A percentile compares a stretch with the other conserved stretches of the same genome.
Conservation (phyloP, 2,329 filamentous ascomycete genomes). For the Truncatella angustata region DNA sequence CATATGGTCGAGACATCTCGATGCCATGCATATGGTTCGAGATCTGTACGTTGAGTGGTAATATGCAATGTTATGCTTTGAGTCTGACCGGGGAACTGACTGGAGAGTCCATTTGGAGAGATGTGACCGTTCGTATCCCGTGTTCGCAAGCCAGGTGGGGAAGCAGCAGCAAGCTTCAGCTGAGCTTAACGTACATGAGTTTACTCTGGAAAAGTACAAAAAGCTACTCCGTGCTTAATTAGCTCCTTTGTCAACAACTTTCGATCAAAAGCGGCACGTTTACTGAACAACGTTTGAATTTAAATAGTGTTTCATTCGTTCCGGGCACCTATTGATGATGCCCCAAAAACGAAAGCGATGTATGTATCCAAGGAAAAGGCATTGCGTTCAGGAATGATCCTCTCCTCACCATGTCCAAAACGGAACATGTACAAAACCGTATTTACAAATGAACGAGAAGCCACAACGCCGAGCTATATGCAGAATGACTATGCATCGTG, state of each 20-base stretch:
- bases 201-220: no score
- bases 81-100: no score
- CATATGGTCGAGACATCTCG: not conserved
- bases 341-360: not conserved
- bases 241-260: no score
- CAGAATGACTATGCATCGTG: constrained; percentile 17
- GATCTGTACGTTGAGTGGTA: not conserved
- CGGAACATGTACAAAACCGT: not conserved
- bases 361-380: not conserved
- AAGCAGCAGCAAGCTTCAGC: no score
- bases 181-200: no score
- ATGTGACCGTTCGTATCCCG: no score
- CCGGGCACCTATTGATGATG: not conserved
- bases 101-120: no score
- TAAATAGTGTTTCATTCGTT: not conserved
- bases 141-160: no score
- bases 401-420: not conserved
- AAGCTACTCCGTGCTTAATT: no score
- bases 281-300: not conserved
- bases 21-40: not conserved
- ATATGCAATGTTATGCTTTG: no score
- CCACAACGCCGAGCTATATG: not conserved
- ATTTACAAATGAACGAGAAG: not conserved
- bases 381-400: not conserved
- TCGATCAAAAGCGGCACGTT: no score